Evolutionary conservation across 2,329 filamentous ascomycete genomes (phyloP), one percentile per base, ranked within the genome.

Genomic region (Aspergillus sp.): DNA sequence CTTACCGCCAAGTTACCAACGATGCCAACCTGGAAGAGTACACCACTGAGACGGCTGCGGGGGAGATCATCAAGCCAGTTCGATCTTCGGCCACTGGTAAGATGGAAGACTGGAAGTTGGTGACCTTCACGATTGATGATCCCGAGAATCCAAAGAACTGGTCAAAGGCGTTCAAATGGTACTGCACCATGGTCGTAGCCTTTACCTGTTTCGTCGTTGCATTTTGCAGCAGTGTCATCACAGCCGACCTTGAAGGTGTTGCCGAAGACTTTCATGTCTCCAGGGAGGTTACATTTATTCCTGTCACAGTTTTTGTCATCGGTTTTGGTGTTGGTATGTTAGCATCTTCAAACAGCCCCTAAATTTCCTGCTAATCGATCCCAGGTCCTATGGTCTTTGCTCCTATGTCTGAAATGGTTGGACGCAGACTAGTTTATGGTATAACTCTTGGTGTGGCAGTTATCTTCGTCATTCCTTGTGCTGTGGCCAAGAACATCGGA

Each of bases 121-220:
- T 87, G 30, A 86, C 83, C 0, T 95, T 93, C 59, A 78, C 74
- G 4, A 75, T 83, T 3, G 71, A 82, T 46, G 88, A 93, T 61
- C 78, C 80, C 0, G 85, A 83, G 51, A 91, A 91, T 58, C 88
- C 88, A 0, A 91, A 91, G 74, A 93, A 91, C 65, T 93, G 86
- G 86, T 81, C 77, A 44, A 89, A 88, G 64, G 71, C 68, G 1
- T 85, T 73, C 64, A 93, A 90, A 67, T 91, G 88, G 87, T 88
- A 84, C 58, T 84, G 81, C 59, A 95, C 89, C 26, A 89, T 94
- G 84, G 81, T 88, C 11, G 88, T 95, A 0, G 86, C 89, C 1
- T 50, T 79, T 19, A 87, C 84, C 2, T 88, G 85, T 58, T 88
- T 89, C 59, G 82, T 86, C 33, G 85, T 88, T 36, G 83, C 85